phyloP scores from a whole-genome alignment of 1,284 basidiomycete genomes.

The Sporisorium scitamineum region DNA sequence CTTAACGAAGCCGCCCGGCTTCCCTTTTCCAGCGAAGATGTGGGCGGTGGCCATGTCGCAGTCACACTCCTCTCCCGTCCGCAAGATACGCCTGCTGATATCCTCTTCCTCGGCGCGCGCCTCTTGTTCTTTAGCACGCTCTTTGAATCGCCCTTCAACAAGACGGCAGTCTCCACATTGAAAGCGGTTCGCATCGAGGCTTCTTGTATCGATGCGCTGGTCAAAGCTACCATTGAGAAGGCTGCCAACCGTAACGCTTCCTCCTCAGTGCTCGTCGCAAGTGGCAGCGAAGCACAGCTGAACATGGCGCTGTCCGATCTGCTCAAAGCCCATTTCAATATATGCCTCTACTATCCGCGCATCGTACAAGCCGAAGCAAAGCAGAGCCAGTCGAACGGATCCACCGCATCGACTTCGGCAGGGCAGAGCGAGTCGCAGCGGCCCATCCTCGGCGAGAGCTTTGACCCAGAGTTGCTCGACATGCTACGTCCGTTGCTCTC shows the following conservation, averaged over 20 bases:
- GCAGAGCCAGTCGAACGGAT: conserved; percentile 12
- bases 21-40: conserved; percentile 42
- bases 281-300: conserved; percentile 41
- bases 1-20: conserved; percentile 48
- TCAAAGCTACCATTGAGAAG: conserved; percentile 27
- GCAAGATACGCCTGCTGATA: conserved; percentile 42
- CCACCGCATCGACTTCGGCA: conserved; percentile 1
- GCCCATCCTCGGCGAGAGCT: conserved; percentile 47
- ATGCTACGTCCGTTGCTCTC: conserved; percentile 51
- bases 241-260: conserved; percentile 10
- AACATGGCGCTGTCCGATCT: conserved; percentile 53
- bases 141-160: conserved; percentile 59
- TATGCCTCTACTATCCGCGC: conserved; percentile 61
- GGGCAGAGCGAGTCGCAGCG: not conserved
- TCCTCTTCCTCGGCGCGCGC: conserved; percentile 56
- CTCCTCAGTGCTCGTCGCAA: conserved; percentile 20
- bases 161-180: conserved; percentile 46
- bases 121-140: conserved; percentile 64
- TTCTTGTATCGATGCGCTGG: conserved; percentile 28
- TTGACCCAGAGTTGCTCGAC: conserved; percentile 36
- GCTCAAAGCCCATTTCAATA: conserved; percentile 62
- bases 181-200: conserved; percentile 40
- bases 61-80: conserved; percentile 40
- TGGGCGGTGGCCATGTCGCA: conserved; percentile 48
- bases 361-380: conserved; percentile 35